Percentiles rank a stretch among this genome's conserved stretches.
phyloP scores from a whole-genome alignment of 768 basidiomycete genomes.

The Holtermannia corniformis region DNA sequence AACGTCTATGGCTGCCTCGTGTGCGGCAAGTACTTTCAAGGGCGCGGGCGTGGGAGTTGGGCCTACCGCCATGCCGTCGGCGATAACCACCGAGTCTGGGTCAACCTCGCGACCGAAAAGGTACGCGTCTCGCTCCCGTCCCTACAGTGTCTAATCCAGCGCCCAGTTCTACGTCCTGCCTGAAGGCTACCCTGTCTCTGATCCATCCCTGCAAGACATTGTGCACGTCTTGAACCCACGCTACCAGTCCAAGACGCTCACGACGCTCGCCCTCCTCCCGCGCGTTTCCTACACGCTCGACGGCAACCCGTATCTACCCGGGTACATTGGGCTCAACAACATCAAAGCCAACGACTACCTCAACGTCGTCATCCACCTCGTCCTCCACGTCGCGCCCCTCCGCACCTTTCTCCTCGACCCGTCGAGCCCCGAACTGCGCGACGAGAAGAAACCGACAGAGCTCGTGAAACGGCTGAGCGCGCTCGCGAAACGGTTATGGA shows the following conservation, averaged over 20 bases:
- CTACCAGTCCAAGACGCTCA: slow-evolving; percentile 63
- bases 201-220: slow-evolving; percentile 94
- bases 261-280: slow-evolving; percentile 36
- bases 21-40: slow-evolving; percentile 98
- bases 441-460: slow-evolving; percentile 49
- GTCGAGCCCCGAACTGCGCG: slow-evolving; percentile 29
- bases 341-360: slow-evolving; percentile 96
- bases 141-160: background rate
- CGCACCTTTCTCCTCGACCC: slow-evolving; percentile 60
- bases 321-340: slow-evolving; percentile 93
- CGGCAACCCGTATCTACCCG: slow-evolving; percentile 73
- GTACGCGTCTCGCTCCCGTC: slow-evolving; percentile 44
- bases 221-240: slow-evolving; percentile 76
- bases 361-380: slow-evolving; percentile 90
- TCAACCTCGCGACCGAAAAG: slow-evolving; percentile 88
- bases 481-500: slow-evolving; percentile 91
- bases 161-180: slow-evolving; percentile 87
- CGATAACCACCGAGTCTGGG: slow-evolving; percentile 97
- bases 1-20: slow-evolving; percentile 97
- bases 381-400: slow-evolving; percentile 81
- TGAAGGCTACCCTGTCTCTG: slow-evolving; percentile 91
- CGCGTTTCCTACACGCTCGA: slow-evolving; percentile 71
- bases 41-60: slow-evolving; percentile 82
- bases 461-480: slow-evolving; percentile 76
- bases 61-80: slow-evolving; percentile 96